phyloP scores from a whole-genome alignment of 2,329 filamentous ascomycete genomes.

The Dendrostoma leiphaemia region DNA sequence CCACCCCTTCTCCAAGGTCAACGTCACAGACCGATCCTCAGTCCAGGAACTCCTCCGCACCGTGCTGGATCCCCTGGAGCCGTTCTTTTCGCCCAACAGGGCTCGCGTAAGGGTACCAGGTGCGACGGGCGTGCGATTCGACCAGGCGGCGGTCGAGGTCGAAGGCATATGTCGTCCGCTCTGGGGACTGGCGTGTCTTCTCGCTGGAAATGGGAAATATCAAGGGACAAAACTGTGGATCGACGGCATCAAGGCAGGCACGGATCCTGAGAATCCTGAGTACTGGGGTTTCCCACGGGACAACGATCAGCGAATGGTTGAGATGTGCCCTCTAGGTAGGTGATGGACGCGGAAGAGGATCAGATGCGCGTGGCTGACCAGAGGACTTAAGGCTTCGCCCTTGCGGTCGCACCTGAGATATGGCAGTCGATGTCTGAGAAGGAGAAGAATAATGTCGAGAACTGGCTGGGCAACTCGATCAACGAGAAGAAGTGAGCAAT shows the following conservation, averaged over 20 bases:
- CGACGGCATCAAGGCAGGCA: constrained; percentile 68
- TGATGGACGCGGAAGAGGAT: not conserved
- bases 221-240: constrained; percentile 64
- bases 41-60: constrained; percentile 61
- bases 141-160: constrained; percentile 73
- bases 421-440: constrained; percentile 64
- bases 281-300: constrained; percentile 77
- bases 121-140: constrained; percentile 72
- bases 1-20: constrained; percentile 56
- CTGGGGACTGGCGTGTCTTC: constrained; percentile 70
- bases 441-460: constrained; percentile 65
- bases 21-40: constrained; percentile 48
- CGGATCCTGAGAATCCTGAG: constrained; percentile 66
- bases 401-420: constrained; percentile 65
- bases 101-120: constrained; percentile 67
- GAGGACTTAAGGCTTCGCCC: constrained; percentile 51
- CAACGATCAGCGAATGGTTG: constrained; percentile 80
- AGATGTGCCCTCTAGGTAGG: constrained; percentile 72
- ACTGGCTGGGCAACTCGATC: constrained; percentile 71
- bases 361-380: not conserved
- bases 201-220: constrained; percentile 68
- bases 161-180: constrained; percentile 74
- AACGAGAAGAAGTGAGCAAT: constrained; percentile 66
- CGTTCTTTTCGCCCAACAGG: constrained; percentile 67
- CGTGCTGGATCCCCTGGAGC: constrained; percentile 67